Evolutionary conservation across 2,329 filamentous ascomycete genomes (phyloP), one percentile per base, ranked within the genome.

Genomic region (Monosporascus sp.): DNA sequence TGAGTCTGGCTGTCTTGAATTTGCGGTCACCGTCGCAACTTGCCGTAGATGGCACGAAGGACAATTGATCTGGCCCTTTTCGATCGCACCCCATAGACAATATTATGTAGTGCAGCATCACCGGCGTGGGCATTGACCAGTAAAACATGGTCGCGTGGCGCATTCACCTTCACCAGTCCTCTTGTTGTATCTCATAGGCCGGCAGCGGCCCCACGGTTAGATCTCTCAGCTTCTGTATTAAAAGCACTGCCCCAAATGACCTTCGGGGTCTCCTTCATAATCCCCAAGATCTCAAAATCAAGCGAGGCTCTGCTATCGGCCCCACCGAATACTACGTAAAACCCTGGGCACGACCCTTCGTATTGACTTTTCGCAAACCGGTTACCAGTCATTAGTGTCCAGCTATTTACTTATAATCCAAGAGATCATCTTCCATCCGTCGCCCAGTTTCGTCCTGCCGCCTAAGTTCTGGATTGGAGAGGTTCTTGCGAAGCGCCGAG

Each of bases 401-500:
- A 22, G 6, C 24, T 15, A 17, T 46, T 46, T 22, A 17, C 24
- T 46, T 46, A 20, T 24, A 44, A 17, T 17, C 5, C n/a, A 44
- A 44, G n/a, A 20, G 41, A 24, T 24, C 20, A 9, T 15, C 14
- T 27, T n/a, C 25, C 43, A 5, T 22, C 22, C 31, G 24, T 46
- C 22, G 43, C 43, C 41, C 24, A 22, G 22, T 15, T 15, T 46
- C 24, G 24, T 7, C 22, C 24, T 11, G 14, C 9, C 11, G 11
- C 14, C n/a, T 24, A 15, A 20, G 14, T 15, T 15, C 41, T 44
- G 5, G 39, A 46, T 46, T 46, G 5, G 11, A 17, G 24, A 27
- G 22, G 43, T 25, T 46, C 24, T 15, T 8, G 43, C 50, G 49
- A 55, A 50, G 22, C 9, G 43, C 54, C 49, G 50, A 50, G 50